Base-by-base conservation (phyloP, 306 rosid species). In the Boehmeria nivea region DNA sequence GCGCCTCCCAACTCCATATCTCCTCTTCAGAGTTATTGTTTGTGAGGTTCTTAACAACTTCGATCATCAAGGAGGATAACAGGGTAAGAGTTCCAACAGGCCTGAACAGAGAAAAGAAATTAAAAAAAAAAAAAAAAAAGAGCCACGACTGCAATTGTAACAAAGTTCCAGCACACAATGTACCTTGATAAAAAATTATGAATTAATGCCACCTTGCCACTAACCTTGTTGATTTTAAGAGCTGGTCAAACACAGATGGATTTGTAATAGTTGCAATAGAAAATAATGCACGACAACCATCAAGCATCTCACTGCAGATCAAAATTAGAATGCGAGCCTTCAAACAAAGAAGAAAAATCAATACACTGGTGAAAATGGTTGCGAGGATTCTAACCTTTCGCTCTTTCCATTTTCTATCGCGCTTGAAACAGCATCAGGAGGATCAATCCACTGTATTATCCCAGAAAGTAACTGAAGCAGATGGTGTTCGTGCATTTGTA, bases 1-100 rank as follows among this genome's bases (percentile, higher is more conserved):
- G 98, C 51, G 98, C 95, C 75, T 78, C 88, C 89, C 89, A 87
- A 59, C 94, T 84, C 98, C 98, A 90, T 12, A 78, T 80, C 76
- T 80, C 95, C 66, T 90, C 95, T 27, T 84, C 95, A 13, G 79
- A 70, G 78, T 70, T 64, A 52, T 61, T 71, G 71, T 77, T 72
- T 82, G 72, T 67, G 60, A 81, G 83, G 78, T 68, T 81, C 75
- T 87, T 90, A 62, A 87, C 72, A 38, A 84, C 95, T 75, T 84
- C 98, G 44, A 80, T 74, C 95, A 87, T 87, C 74, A 80, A 73
- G 63, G 69, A 36, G 25, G 94, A 82, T 77, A 90, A 51, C 33
- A 90, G 67, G 60, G 84, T 77, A 70, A 90, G 71, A 57, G 98
- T 75, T 37, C 95, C 85, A 2, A 65, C 60, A 44, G 85, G 84